These are phyloP conservation scores for Exutisphaerella laricina DNA, from an alignment of 2,329 filamentous ascomycete species.

Conservation along the genomic window DNA sequence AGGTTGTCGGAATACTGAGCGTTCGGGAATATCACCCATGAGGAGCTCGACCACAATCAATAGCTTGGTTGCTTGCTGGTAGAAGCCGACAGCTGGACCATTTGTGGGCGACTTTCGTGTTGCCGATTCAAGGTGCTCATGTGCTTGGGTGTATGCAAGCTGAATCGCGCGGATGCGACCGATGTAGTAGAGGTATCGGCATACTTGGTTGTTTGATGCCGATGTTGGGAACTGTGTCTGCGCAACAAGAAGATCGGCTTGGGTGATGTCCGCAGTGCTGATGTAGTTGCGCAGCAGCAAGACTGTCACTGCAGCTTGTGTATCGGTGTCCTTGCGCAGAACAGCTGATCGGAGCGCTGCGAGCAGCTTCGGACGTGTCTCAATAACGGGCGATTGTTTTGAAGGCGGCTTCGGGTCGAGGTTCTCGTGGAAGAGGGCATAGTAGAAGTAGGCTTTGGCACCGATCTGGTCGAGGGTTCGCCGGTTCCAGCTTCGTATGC, in stretches of 20 bases:
- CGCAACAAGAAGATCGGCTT: conserved; percentile 90
- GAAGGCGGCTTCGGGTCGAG: conserved; percentile 82
- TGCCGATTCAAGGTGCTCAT: conserved; percentile 86
- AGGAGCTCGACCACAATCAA: conserved; percentile 91
- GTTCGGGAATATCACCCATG: conserved; percentile 98
- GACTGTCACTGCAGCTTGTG: conserved; percentile 93
- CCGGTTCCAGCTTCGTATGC: conserved; percentile 83
- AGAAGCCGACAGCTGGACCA: conserved; percentile 84
- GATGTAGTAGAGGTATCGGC: conserved; percentile 94
- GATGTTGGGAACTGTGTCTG: conserved; percentile 93
- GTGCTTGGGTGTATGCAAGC: conserved; percentile 92
- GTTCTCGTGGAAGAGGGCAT: conserved; percentile 90
- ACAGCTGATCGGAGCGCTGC: conserved; percentile 91
- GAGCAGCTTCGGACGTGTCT: conserved; percentile 78
- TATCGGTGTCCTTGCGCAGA: conserved; percentile 91
- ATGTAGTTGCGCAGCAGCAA: conserved; percentile 94
- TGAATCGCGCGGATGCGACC: conserved; percentile 95
- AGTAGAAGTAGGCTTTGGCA: conserved; percentile 97
- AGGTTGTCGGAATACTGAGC: conserved; percentile 85
- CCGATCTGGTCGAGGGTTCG: conserved; percentile 90
- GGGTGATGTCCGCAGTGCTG: conserved; percentile 89
- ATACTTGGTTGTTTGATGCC: conserved; percentile 96
- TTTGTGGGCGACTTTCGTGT: conserved; percentile 93
- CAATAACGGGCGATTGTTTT: conserved; percentile 77
- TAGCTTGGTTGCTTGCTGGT: conserved; percentile 94